A percentile compares a stretch with the other conserved stretches of the same genome.
Conservation (phyloP, 2,329 filamentous ascomycete species). For the Escovopsis weberi region DNA sequence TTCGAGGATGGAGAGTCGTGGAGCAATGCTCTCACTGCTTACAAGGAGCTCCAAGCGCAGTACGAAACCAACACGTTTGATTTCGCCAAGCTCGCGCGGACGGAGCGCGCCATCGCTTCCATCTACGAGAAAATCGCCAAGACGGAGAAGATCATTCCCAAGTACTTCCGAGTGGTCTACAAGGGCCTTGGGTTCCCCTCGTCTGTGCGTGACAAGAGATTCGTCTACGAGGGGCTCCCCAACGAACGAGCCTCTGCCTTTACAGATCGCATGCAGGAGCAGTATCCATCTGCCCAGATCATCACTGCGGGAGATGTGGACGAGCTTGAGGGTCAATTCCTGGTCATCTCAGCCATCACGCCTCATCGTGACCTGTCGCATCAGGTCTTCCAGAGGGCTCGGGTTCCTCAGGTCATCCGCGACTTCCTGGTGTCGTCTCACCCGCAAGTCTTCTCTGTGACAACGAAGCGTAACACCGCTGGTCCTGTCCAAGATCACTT, state of each 20-base stretch:
- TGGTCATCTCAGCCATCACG: conserved; percentile 68
- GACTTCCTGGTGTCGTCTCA: conserved; percentile 72
- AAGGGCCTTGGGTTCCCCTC: conserved; percentile 77
- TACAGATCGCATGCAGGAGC: conserved; percentile 80
- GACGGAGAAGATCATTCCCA: conserved; percentile 61
- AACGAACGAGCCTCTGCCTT: conserved; percentile 69
- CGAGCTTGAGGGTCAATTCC: conserved; percentile 79
- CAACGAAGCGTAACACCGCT: conserved; percentile 53
- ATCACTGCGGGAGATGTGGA: conserved; percentile 54
- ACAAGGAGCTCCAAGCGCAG: conserved; percentile 80
- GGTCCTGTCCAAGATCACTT: conserved; percentile 59
- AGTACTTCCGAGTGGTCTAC: conserved; percentile 87
- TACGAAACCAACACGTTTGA: conserved; percentile 86
- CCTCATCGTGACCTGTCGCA: conserved; percentile 71
- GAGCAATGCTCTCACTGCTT: conserved; percentile 75
- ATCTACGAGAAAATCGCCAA: conserved; percentile 83
- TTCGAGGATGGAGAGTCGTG: conserved; percentile 92
- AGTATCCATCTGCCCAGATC: conserved; percentile 76
- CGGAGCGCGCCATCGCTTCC: conserved; percentile 78
- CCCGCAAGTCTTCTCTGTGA: conserved; percentile 66
- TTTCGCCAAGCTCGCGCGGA: conserved; percentile 78
- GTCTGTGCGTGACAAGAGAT: conserved; percentile 75
- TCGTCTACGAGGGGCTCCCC: conserved; percentile 72
- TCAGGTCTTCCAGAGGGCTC: conserved; percentile 75
- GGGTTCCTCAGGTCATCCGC: conserved; percentile 67